phyloP scores from a whole-genome alignment of 768 basidiomycete genomes.

The Boletus barrowsii region DNA sequence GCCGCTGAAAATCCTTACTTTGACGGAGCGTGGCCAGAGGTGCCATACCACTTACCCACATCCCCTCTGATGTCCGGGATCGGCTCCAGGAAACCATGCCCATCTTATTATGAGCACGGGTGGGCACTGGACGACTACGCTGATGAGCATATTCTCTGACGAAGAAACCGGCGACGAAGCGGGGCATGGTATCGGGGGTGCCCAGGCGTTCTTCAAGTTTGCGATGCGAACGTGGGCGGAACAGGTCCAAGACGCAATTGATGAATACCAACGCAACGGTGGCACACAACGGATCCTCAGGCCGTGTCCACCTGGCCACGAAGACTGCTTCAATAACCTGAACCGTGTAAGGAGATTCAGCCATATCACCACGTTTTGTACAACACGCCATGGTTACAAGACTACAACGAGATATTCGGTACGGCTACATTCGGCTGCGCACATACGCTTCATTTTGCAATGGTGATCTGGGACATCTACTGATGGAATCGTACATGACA shows the following conservation, averaged over 20 bases:
- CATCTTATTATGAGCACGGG: too few species aligned
- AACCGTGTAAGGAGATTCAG: slow-evolving; percentile 46
- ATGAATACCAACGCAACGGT: slow-evolving; percentile 30
- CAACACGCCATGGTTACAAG: slow-evolving; percentile 62
- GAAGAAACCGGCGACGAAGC: slow-evolving; percentile 28
- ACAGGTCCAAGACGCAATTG: slow-evolving; percentile 47
- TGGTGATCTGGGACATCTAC: background rate
- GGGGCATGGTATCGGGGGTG: slow-evolving; percentile 49
- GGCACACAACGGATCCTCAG: slow-evolving; percentile 41
- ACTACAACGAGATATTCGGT: slow-evolving; percentile 52
- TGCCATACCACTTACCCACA: too few species aligned
- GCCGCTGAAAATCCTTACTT: slow-evolving; percentile 38
- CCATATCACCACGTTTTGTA: slow-evolving; percentile 47
- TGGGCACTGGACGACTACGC: slow-evolving; percentile 65
- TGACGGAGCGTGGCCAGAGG: too few species aligned
- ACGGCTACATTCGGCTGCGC: background rate
- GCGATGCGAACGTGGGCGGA: slow-evolving; percentile 56
- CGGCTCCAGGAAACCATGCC: too few species aligned
- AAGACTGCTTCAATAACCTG: slow-evolving; percentile 50
- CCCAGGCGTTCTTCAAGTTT: slow-evolving; percentile 56
- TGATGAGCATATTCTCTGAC: slow-evolving; percentile 44
- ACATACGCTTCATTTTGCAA: background rate
- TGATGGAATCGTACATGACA: too few species aligned
- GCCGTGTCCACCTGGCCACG: slow-evolving; percentile 63
- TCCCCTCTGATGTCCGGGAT: too few species aligned